These are phyloP conservation scores for Toxicodendron radicans DNA, from an alignment of 345 rosid species.

Conservation along the genomic window DNA sequence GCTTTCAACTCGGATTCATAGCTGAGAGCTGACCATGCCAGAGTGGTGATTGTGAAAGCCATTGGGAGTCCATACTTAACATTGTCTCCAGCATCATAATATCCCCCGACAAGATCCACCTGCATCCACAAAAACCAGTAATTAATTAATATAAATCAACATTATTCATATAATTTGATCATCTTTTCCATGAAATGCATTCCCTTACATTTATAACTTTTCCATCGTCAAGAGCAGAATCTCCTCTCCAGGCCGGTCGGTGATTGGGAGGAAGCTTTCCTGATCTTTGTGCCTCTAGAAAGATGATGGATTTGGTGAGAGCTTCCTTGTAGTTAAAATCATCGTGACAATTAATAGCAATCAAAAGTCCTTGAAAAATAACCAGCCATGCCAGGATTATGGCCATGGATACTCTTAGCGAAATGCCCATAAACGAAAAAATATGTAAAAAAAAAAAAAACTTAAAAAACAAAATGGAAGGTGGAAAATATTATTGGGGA, in stretches of 20 bases:
- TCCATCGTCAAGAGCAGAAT: conserved; percentile 84
- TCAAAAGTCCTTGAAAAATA: conserved; percentile 38
- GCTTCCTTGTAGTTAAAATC: conserved; percentile 66
- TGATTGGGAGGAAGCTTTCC: conserved; percentile 72
- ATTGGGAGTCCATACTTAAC: conserved; percentile 85
- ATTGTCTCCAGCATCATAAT: conserved; percentile 92
- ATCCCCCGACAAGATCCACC: conserved; percentile 85
- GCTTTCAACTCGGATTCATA: conserved; percentile 52
- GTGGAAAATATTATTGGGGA: background rate
- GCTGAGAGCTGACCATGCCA: conserved; percentile 67
- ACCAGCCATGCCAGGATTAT: conserved; percentile 35
- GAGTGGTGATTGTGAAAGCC: conserved; percentile 87
- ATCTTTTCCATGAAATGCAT: background rate
- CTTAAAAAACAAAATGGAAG: background rate
- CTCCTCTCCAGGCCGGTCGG: conserved; percentile 83
- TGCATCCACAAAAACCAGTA: background rate
- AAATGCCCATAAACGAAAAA: conserved; percentile 25
- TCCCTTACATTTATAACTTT: conserved; percentile 45
- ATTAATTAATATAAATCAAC: background rate
- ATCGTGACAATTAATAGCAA: conserved; percentile 31
- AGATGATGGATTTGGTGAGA: conserved; percentile 64
- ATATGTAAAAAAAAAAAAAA: too few relatives aligned
- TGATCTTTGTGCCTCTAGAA: conserved; percentile 90
- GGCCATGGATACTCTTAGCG: conserved; percentile 22
- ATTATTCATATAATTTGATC: background rate